phyloP scores from a whole-genome alignment of 228 moss, liverwort and hornwort genomes.

The Sphagnum magellanicum region DNA sequence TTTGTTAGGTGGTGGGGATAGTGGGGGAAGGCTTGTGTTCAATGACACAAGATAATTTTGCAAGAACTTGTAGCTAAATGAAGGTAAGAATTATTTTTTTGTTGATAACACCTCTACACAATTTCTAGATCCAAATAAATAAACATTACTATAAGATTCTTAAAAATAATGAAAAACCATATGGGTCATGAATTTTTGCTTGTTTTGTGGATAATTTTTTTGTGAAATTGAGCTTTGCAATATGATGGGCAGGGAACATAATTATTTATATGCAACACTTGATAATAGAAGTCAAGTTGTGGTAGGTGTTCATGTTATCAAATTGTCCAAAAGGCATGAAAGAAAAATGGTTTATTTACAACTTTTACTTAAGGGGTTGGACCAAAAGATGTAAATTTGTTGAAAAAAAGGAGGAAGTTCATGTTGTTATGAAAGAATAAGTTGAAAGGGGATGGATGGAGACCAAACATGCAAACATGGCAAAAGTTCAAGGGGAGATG shows the following conservation, averaged over 20 bases:
- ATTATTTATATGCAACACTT: too few relatives aligned
- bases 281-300: too few relatives aligned
- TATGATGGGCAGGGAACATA: too few relatives aligned
- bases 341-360: conserved; percentile 15
- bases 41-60: conserved; percentile 99
- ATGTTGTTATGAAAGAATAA: conserved; percentile 25
- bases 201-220: too few relatives aligned
- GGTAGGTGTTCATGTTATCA: too few relatives aligned
- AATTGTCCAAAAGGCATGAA: too few relatives aligned
- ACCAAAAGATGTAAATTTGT: conserved; percentile 86
- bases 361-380: conserved; percentile 75
- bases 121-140: background rate
- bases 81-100: conserved; percentile 39
- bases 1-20: conserved; percentile 32
- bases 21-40: conserved; percentile 72
- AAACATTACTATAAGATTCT: too few relatives aligned
- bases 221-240: too few relatives aligned
- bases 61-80: conserved; percentile 90
- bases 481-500: conserved; percentile 36
- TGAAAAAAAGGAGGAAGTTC: conserved; percentile 73
- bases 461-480: conserved; percentile 65
- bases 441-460: conserved; percentile 91
- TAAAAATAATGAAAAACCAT: too few relatives aligned
- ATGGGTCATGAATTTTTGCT: too few relatives aligned
- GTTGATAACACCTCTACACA: background rate